Evolutionary conservation across 2,329 filamentous ascomycete genomes (phyloP).

Genomic region (Talaromyces rugulosus): DNA sequence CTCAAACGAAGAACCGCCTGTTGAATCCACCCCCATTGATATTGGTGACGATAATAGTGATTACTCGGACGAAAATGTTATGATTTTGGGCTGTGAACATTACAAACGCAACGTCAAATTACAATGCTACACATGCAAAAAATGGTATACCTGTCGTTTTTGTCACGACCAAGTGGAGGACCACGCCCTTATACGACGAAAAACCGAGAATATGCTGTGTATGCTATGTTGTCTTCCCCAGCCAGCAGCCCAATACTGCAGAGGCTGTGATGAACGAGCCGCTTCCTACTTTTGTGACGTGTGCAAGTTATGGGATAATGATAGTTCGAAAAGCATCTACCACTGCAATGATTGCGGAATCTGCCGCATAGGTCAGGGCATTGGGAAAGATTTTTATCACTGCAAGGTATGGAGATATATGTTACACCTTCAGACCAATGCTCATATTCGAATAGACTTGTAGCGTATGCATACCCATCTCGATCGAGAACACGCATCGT

Average conservation of each 20-base stretch:
- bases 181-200: slow-evolving; percentile 72
- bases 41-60: slow-evolving; percentile 29
- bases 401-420: slow-evolving; percentile 67
- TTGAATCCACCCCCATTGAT: slow-evolving; percentile 15
- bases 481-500: slow-evolving; percentile 77
- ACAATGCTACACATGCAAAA: slow-evolving; percentile 83
- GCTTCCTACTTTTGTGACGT: slow-evolving; percentile 90
- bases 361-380: slow-evolving; percentile 80
- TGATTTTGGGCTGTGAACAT: slow-evolving; percentile 75
- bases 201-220: slow-evolving; percentile 93
- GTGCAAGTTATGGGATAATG: slow-evolving; percentile 97
- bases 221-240: slow-evolving; percentile 91
- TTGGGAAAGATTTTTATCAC: slow-evolving; percentile 96
- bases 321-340: slow-evolving; percentile 85
- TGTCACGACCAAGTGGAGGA: slow-evolving; percentile 84
- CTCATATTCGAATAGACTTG: slow-evolving; percentile 61
- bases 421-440: neutral
- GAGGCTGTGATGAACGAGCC: slow-evolving; percentile 68
- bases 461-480: slow-evolving; percentile 89
- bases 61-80: slow-evolving; percentile 48
- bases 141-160: slow-evolving; percentile 92
- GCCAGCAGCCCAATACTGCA: slow-evolving; percentile 71
- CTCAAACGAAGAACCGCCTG: neutral
- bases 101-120: slow-evolving; percentile 95
- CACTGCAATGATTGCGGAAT: slow-evolving; percentile 96